Evolutionary conservation across 2,329 filamentous ascomycete genomes (phyloP).

Genomic region (Orbilia oligospora): DNA sequence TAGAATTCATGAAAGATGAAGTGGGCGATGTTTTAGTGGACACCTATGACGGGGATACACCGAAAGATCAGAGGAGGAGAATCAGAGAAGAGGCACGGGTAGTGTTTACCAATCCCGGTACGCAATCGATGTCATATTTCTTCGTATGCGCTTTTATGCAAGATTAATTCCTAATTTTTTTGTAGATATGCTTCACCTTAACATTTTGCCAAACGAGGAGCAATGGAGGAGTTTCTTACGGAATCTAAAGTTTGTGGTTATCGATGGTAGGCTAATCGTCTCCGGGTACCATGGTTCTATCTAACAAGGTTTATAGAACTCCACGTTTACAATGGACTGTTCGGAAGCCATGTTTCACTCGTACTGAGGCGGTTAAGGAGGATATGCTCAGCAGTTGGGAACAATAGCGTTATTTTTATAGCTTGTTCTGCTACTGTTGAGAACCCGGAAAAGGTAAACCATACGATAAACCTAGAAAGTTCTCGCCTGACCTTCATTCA

Average conservation of each 20-base stretch:
- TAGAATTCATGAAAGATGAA: conserved; percentile 80
- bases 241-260: conserved; percentile 88
- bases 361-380: conserved; percentile 91
- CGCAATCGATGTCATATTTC: background rate
- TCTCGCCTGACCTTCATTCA: background rate
- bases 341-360: conserved; percentile 93
- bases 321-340: conserved; percentile 95
- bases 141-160: background rate
- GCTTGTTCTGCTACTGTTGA: conserved; percentile 97
- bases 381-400: conserved; percentile 91
- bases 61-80: conserved; percentile 80
- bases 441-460: conserved; percentile 76
- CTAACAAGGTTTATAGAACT: conserved; percentile 72
- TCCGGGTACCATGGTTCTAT: background rate
- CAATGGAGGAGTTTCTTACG: conserved; percentile 89
- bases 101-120: conserved; percentile 89
- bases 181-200: conserved; percentile 91
- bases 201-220: conserved; percentile 91
- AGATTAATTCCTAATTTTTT: background rate
- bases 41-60: conserved; percentile 95
- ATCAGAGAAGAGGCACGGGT: conserved; percentile 91
- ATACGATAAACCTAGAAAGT: background rate
- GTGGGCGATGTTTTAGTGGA: conserved; percentile 84
- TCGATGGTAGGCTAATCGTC: conserved; percentile 67
- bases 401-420: conserved; percentile 86